Conservation (phyloP, 257 asterid genomes). For the Scutellaria baicalensis region DNA sequence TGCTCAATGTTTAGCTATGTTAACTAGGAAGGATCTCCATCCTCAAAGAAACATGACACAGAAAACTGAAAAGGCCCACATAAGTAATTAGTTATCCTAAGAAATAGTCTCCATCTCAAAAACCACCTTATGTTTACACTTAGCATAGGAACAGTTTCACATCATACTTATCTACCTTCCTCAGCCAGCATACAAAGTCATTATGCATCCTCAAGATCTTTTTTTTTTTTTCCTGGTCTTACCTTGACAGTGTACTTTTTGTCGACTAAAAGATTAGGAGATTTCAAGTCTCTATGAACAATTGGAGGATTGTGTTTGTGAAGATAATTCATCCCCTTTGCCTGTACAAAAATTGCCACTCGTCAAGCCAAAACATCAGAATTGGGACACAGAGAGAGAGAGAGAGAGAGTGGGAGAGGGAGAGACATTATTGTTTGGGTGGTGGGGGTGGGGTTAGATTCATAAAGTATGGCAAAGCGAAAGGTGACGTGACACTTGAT, state of each 20-base stretch:
- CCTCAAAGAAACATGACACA: background rate
- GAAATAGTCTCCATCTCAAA: background rate
- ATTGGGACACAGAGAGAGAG: too few relatives aligned
- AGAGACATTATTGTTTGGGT: too few relatives aligned
- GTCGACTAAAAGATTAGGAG: slow-evolving; percentile 98
- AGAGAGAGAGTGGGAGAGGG: too few relatives aligned
- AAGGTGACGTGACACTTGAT: background rate
- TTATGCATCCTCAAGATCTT: background rate
- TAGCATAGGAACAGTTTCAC: background rate
- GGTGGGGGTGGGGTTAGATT: background rate
- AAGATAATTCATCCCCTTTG: slow-evolving; percentile 97
- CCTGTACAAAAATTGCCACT: slow-evolving; percentile 37
- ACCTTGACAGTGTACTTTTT: slow-evolving; percentile 91
- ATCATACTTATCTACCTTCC: background rate
- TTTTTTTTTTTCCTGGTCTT: background rate
- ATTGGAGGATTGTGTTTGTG: slow-evolving; percentile 86
- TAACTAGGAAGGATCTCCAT: background rate
- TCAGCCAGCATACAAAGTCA: slow-evolving; percentile 2
- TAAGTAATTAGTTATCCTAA: background rate
- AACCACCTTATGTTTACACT: background rate
- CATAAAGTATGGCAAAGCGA: background rate
- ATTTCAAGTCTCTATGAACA: slow-evolving; percentile 91
- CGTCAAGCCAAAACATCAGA: background rate
- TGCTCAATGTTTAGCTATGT: background rate
- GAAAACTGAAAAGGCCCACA: background rate